A percentile compares a stretch with the other conserved stretches of the same genome.
Conservation (phyloP, 2,329 filamentous ascomycete genomes). For the Chrysoporthe deuterocubensis region DNA sequence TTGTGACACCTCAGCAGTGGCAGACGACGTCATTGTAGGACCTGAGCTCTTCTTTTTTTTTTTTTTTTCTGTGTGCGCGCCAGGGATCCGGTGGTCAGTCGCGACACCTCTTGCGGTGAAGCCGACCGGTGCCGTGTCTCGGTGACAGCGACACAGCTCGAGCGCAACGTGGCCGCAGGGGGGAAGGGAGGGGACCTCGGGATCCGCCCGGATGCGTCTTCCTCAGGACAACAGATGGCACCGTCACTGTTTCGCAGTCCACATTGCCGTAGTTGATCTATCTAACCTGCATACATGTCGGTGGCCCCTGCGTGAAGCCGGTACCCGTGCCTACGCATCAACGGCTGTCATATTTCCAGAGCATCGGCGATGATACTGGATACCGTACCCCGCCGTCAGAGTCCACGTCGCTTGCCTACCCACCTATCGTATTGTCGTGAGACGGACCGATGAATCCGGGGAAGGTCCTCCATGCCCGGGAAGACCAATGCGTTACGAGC, state of each 20-base stretch:
- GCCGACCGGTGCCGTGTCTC: neutral
- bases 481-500: neutral
- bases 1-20: neutral
- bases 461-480: neutral
- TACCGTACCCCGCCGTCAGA: neutral
- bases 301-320: neutral
- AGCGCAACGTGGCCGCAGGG: slow-evolving; percentile 11
- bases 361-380: neutral
- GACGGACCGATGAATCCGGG: neutral
- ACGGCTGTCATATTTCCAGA: neutral
- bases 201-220: slow-evolving; percentile 7
- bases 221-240: slow-evolving; percentile 4
- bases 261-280: neutral
- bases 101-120: slow-evolving; percentile 4
- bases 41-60: neutral
- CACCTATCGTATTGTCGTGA: neutral
- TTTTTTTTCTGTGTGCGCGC: neutral
- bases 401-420: neutral
- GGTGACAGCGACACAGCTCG: slow-evolving; percentile 5
- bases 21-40: neutral
- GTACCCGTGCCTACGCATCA: neutral
- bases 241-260: neutral
- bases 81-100: neutral
- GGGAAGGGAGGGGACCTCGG: neutral
- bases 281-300: neutral